Percentiles rank a stretch among this genome's conserved stretches.
These are phyloP conservation scores for Angophora floribunda DNA, from an alignment of 345 rosid genomes.

Conservation along the genomic window DNA sequence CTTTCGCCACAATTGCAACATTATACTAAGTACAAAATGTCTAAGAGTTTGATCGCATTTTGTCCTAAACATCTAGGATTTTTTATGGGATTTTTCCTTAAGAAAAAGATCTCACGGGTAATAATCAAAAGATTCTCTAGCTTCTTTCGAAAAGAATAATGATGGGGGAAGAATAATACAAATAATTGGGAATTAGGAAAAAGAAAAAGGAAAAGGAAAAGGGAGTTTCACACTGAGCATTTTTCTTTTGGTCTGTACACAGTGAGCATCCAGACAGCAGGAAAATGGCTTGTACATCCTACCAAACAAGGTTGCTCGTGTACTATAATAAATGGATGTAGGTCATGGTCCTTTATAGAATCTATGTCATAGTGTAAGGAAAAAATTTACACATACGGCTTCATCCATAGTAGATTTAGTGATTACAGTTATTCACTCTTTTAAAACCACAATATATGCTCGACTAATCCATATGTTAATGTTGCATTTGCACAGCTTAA, in stretches of 20 bases:
- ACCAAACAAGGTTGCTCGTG: neutral
- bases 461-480: neutral
- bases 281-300: neutral
- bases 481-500: neutral
- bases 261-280: neutral
- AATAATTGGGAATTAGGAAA: neutral
- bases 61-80: neutral
- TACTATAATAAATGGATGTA: neutral
- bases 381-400: neutral
- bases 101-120: neutral
- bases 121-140: neutral
- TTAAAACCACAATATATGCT: neutral
- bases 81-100: neutral
- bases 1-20: neutral
- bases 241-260: neutral
- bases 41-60: neutral
- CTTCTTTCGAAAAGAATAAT: neutral
- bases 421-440: neutral
- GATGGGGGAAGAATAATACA: neutral
- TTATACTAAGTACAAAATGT: too few relatives aligned
- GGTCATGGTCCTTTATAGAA: neutral
- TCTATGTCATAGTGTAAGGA: neutral
- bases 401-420: neutral
- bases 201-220: neutral
- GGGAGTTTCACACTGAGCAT: neutral